Base-by-base conservation (phyloP, 768 basidiomycete species). In the Boletus coccyginus region DNA sequence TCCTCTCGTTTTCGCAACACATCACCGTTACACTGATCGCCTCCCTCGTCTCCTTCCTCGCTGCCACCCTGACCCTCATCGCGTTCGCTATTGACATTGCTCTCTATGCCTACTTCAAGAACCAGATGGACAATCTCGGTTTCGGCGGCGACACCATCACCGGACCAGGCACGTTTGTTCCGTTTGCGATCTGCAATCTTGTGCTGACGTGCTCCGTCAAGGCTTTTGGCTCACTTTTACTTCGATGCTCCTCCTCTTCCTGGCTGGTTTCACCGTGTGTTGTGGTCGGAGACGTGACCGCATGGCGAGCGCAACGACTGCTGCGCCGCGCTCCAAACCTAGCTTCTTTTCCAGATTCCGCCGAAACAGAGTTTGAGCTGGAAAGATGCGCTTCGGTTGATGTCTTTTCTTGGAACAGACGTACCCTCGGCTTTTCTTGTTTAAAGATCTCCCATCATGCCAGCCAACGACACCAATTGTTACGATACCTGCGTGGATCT, bases 41-140 rank as follows among this genome's bases (percentile, higher is more conserved):
- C 1, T 76, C 79, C 16, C 66, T 83, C 47, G 50, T 73, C 3
- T 78, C 90, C 13, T 88, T 89, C 79, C 75, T 91, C 52, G 88
- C 87, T 9, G 85, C 87, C 1, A 57, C 79, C 21, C 66, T 92
- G 43, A 82, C 88, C 3, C 73, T 91, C 53, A 81, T 91, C 58
- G 84, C 88, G 1, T 90, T 92, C 65, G 81, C 81, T 41, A 82
- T 88, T 68, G 89, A 93, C 68, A 86, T 92, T 57, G 86, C 88
- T 14, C 80, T 93, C 32, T 87, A 75, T 63, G 84, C 76, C 4
- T 83, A 78, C 55, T 78, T 86, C 50, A 83, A 81, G 65, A 76
- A 85, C 50, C 75, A 85, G 60, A 76, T 88, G 62, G 71, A 71
- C 43, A 76, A 81, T 53, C 75, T 91, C 12, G 68, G 68, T 9